phyloP scores from a whole-genome alignment of 2,329 filamentous ascomycete genomes.

The Verticillium albo-atrum region DNA sequence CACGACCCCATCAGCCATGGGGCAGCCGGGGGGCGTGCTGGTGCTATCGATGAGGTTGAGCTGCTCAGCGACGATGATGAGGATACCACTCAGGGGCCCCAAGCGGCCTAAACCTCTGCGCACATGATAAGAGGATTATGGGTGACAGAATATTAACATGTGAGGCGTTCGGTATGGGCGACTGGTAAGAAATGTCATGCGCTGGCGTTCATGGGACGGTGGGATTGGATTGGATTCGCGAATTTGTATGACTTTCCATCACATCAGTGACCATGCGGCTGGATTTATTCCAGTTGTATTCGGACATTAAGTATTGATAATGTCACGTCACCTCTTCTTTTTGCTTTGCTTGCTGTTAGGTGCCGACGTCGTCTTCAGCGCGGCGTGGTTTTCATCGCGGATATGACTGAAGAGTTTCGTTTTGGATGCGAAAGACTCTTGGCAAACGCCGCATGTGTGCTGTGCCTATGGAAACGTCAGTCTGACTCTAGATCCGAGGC shows the following conservation, averaged over 20 bases:
- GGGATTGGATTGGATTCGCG: background rate
- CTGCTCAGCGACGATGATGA: slow-evolving; percentile 69
- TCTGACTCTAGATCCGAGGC: background rate
- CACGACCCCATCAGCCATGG: slow-evolving; percentile 55
- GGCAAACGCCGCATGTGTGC: slow-evolving; percentile 41
- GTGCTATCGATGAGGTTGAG: slow-evolving; percentile 86
- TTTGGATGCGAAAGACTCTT: slow-evolving; percentile 51
- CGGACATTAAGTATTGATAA: too few relatives aligned
- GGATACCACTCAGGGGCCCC: slow-evolving; percentile 29
- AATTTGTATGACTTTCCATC: background rate
- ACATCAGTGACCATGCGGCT: background rate
- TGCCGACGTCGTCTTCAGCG: slow-evolving; percentile 21
- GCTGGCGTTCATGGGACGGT: background rate
- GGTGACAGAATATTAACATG: background rate
- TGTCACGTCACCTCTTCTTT: background rate
- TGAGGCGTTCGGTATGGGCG: slow-evolving; percentile 8
- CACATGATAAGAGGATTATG: background rate
- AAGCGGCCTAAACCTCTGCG: background rate
- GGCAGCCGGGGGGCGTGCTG: slow-evolving; percentile 54
- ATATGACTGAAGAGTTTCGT: slow-evolving; percentile 72
- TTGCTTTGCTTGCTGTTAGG: slow-evolving; percentile 18
- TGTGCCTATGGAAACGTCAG: slow-evolving; percentile 10
- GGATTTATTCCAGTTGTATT: too few relatives aligned
- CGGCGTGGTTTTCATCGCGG: slow-evolving; percentile 60
- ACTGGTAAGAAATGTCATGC: background rate